These are phyloP conservation scores for Thalassiosira hispida DNA, from an alignment of 352 stramenopile species.

Conservation along the genomic window DNA sequence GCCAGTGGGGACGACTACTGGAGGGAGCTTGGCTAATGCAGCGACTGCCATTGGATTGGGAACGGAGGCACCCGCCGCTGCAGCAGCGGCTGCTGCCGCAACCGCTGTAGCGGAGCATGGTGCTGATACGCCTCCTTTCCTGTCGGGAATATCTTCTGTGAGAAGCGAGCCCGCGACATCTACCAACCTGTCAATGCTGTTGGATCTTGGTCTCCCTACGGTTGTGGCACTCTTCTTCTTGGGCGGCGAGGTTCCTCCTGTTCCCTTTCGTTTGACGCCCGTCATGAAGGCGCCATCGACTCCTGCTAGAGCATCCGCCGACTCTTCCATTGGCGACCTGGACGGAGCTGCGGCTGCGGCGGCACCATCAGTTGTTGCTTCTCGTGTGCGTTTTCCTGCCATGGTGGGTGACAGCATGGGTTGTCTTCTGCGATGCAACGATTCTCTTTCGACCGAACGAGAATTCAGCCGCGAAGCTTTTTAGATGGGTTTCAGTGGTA, in stretches of 20 bases:
- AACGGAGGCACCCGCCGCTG: conserved; percentile 2
- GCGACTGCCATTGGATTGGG: conserved; percentile 23
- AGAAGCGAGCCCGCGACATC: conserved; percentile 17
- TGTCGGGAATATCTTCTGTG: conserved; percentile 3
- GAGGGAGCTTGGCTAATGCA: neutral
- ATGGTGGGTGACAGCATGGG: conserved; percentile 11
- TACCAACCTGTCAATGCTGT: conserved; percentile 25
- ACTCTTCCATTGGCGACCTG: conserved; percentile 33
- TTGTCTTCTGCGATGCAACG: neutral
- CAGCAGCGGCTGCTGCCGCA: neutral
- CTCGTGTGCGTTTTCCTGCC: conserved; percentile 30
- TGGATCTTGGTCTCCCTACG: conserved; percentile 7
- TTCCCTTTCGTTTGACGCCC: conserved; percentile 12
- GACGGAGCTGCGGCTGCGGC: neutral
- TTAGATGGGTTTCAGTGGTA: neutral
- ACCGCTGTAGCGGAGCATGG: neutral
- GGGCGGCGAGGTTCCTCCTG: neutral
- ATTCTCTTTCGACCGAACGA: too few species aligned
- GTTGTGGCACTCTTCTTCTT: conserved; percentile 3
- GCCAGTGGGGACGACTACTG: conserved; percentile 5
- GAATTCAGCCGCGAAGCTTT: neutral
- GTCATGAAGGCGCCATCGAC: conserved; percentile 34
- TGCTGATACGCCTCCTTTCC: neutral
- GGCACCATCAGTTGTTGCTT: neutral
- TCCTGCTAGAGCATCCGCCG: conserved; percentile 26